Percentiles rank a stretch among this genome's conserved stretches.
phyloP scores from a whole-genome alignment of 2,329 filamentous ascomycete species.

The Colletotrichum sp. region DNA sequence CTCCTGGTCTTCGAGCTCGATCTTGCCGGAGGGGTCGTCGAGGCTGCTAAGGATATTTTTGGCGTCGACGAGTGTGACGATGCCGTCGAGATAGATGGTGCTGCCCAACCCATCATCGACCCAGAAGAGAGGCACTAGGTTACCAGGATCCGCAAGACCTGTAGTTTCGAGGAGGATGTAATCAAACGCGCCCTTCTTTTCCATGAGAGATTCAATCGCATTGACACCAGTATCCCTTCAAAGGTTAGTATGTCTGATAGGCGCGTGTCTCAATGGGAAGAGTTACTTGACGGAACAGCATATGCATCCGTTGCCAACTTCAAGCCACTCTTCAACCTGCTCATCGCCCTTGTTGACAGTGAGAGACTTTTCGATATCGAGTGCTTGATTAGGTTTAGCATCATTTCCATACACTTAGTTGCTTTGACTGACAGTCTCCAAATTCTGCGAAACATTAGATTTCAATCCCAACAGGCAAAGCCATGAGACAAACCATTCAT shows the following conservation, averaged over 20 bases:
- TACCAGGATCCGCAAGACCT: slow-evolving; percentile 92
- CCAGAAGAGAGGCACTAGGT: slow-evolving; percentile 96
- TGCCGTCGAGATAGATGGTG: slow-evolving; percentile 95
- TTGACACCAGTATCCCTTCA: slow-evolving; percentile 86
- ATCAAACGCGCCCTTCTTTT: slow-evolving; percentile 90
- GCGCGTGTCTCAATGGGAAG: background rate
- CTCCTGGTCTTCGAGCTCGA: slow-evolving; percentile 38
- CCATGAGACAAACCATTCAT: slow-evolving; percentile 71
- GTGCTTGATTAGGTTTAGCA: slow-evolving; percentile 55
- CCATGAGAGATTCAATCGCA: slow-evolving; percentile 95
- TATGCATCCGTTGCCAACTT: slow-evolving; percentile 95
- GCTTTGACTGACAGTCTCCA: slow-evolving; percentile 69
- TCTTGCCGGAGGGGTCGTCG: slow-evolving; percentile 69
- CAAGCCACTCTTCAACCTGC: slow-evolving; percentile 91
- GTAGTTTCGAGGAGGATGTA: slow-evolving; percentile 98
- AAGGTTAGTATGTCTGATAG: slow-evolving; percentile 25
- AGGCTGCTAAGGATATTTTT: slow-evolving; percentile 87
- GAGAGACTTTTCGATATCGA: slow-evolving; percentile 94
- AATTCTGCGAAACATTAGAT: slow-evolving; percentile 65
- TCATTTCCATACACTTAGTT: background rate
- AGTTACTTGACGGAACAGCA: slow-evolving; percentile 93
- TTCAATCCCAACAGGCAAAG: background rate
- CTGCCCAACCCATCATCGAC: slow-evolving; percentile 94
- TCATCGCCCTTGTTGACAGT: slow-evolving; percentile 86
- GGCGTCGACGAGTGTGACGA: slow-evolving; percentile 93